Base-by-base conservation (phyloP, 1,284 basidiomycete genomes). In the Apiotrichum mycotoxinovorans region DNA sequence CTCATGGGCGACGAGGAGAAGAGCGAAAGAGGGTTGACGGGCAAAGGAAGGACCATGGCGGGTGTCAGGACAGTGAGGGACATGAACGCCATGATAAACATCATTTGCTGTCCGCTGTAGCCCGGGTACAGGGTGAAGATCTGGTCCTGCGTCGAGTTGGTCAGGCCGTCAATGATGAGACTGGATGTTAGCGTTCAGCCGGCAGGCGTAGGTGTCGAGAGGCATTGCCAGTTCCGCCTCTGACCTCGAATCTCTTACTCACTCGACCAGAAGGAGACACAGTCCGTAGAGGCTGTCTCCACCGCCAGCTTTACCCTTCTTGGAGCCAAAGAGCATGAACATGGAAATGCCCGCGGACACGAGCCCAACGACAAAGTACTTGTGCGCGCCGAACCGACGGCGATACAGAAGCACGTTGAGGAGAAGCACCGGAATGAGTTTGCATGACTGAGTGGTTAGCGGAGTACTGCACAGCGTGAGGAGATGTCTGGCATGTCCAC, bases 111-210 rank as follows among this genome's bases (percentile, higher is more conserved):
- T 4, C 96, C 96, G 26, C 74, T 70, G 54, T 69, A 74, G 14
- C 50, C 33, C 3, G 64, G 68, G 56, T 76, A 74, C 7, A 70
- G 66, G 15, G 70, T 80, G 75, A 99, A 98, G 61, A 98, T 89
- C 78, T 98, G 89, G 75, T 99, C 96, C 76, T 99, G 96, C 2
- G 94, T 97, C n/a, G 91, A 91, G 79, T 98, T 98, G 55, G 88
- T 89, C 40, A 90, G 85, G 23, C 96, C 96, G 74, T 99, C 96
- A 48, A 98, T 82, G 20, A 89, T 78, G 26, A 98, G 83, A 79
- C 97, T 98, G 70, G n/a, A n/a, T n/a, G n/a, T n/a, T n/a, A n/a
- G n/a, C n/a, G n/a, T n/a, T n/a, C n/a, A n/a, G n/a, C n/a, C n/a
- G n/a, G n/a, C n/a, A n/a, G n/a, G n/a, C n/a, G n/a, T n/a, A n/a